Conservation (phyloP, 169 alveolate genomes). For the Amoebophrya sp. region DNA sequence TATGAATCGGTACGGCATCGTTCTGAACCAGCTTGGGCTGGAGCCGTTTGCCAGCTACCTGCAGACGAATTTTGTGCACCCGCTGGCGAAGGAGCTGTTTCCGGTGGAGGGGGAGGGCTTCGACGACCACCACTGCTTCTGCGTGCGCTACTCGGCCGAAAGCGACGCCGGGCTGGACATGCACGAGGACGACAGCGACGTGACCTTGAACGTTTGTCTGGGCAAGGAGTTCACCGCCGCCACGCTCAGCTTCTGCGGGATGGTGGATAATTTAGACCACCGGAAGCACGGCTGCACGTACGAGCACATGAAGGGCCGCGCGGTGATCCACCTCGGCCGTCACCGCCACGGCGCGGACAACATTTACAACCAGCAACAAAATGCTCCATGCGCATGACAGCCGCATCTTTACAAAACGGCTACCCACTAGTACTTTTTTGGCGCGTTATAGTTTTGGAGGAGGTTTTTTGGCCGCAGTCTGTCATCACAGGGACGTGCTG, state of each 20-base stretch:
- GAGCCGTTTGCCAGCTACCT: constrained; percentile 13
- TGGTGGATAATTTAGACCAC: not conserved
- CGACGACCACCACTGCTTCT: constrained; percentile 27
- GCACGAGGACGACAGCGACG: constrained; percentile 4
- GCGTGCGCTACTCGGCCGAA: constrained; percentile 29
- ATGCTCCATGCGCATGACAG: too few species aligned
- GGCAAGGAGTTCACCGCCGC: not conserved
- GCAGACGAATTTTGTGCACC: not conserved
- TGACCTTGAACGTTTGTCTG: constrained; percentile 5
- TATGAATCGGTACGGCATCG: constrained; percentile 25
- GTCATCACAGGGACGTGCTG: too few species aligned
- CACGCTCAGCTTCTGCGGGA: not conserved
- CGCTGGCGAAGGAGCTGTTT: constrained; percentile 14
- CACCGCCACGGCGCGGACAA: constrained; percentile 9
- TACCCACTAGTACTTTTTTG: too few species aligned
- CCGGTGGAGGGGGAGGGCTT: constrained; percentile 19
- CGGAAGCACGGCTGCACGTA: not conserved
- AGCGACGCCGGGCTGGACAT: constrained; percentile 21
- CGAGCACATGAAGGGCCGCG: not conserved
- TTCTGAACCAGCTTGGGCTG: constrained; percentile 28
- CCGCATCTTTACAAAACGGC: too few species aligned
- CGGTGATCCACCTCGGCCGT: not conserved
- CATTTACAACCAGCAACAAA: too few species aligned
- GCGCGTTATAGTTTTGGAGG: too few species aligned
- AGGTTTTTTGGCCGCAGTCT: too few species aligned